phyloP scores from a whole-genome alignment of 805 yeast genomes.

The Pachysolen tannophilus region DNA sequence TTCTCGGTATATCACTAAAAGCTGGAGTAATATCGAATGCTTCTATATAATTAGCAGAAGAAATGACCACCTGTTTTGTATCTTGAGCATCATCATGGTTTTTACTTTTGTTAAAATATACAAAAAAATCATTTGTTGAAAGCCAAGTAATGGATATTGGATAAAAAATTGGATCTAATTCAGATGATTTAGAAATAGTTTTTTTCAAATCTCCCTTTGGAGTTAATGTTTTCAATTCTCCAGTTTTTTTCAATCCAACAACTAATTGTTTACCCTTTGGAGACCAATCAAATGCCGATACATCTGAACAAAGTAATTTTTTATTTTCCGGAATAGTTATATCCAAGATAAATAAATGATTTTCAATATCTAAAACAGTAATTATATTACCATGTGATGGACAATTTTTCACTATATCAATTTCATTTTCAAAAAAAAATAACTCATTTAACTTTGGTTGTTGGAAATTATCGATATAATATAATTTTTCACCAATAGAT shows the following conservation, averaged over 20 bases:
- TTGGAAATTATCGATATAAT: conserved; percentile 12
- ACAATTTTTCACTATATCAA: conserved; percentile 16
- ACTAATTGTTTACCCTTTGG: conserved; percentile 15
- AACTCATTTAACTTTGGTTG: conserved; percentile 2
- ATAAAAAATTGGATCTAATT: conserved; percentile 9
- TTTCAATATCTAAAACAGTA: conserved; percentile 12
- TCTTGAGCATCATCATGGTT: conserved; percentile 23
- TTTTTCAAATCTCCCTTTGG: conserved; percentile 9
- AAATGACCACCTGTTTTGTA: conserved; percentile 19
- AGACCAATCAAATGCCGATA: conserved; percentile 16
- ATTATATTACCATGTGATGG: conserved; percentile 13
- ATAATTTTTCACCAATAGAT: conserved; percentile 16
- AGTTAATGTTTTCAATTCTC: conserved; percentile 11
- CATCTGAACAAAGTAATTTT: conserved; percentile 11
- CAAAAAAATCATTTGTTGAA: conserved; percentile 12
- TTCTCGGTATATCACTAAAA: conserved; percentile 41
- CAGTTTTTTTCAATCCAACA: conserved; percentile 10
- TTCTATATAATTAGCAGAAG: conserved; percentile 14
- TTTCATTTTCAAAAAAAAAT: conserved; percentile 3
- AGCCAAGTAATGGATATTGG: conserved; percentile 16
- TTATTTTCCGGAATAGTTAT: conserved; percentile 5
- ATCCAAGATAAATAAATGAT: conserved; percentile 12
- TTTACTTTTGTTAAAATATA: conserved; percentile 20
- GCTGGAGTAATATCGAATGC: conserved; percentile 40
- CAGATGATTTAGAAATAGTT: conserved; percentile 11